Evolutionary conservation across 164 flowering plant genomes (phyloP), one percentile per base, ranked within the genome.

Genomic region (Protea cynaroides): DNA sequence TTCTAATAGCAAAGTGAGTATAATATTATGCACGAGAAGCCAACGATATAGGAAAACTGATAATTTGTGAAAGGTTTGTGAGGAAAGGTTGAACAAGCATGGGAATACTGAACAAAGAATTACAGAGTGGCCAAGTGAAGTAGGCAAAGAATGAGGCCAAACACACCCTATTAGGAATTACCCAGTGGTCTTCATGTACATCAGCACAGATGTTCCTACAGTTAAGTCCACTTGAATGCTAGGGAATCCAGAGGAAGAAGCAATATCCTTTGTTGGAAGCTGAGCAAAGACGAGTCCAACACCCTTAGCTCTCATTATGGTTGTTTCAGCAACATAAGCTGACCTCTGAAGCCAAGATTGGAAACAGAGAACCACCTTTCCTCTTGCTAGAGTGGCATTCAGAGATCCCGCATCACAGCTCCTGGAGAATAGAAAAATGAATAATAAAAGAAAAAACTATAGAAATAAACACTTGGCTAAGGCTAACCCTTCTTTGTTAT

Each of bases 331-430:
- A 34, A 40, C 53, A 14, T 49, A 19, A 21, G 69, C 61, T 34
- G 72, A 70, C 52, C 76, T 73, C 61, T 82, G 82, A 10, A 58
- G 18, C 34, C 69, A 71, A 59, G 83, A 65, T 56, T 80, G 81
- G 64, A 78, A 74, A 65, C 88, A 84, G 46, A 84, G 75, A 46
- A 84, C 72, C 58, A 84, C 77, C 63, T 84, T 82, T 65, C 88
- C 86, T 34, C 66, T 78, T 14, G 76, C 84, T 74, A 79, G 68
- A 18, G 84, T 79, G 1, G 72, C 74, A 71, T 79, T 79, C 15
- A 83, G 65, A 40, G 78, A 73, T 46, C 72, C 83, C 10, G 29
- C 23, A 25, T 68, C 76, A 55, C 84, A 81, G 25, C 75, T 71
- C 59, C 84, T 83, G 80, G 2, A 49, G 49, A 15, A 29, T 29